Evolutionary conservation across 2,329 filamentous ascomycete species (phyloP), one percentile per base, ranked within the genome.

Genomic region (Metarhizium album): DNA sequence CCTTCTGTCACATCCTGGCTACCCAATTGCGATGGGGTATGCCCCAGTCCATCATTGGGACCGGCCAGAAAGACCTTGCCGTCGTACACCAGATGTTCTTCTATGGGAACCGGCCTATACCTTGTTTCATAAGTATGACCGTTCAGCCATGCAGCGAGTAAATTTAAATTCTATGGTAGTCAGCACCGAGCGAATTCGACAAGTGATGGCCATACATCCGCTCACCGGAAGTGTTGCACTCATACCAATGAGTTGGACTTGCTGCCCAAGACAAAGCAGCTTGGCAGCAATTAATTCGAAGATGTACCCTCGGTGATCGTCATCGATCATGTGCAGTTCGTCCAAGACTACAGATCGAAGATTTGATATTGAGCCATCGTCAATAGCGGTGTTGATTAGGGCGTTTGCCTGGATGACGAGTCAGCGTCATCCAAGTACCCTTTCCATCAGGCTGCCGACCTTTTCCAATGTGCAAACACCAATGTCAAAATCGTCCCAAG

Each of bases 391-490:
- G 58, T 90, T 90, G 27, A 89, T 74, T 38, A 90, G 73, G 11
- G 82, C 76, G 59, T 90, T 90, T 49, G 86, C 86, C 83, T 87
- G 49, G 37, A 31, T 46, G 29, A 47, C 55, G 42, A 54, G 49
- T 38, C 27, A 53, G 40, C 37, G 20, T 35, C n/a, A 22, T 7
- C 16, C 24, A 13, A 18, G 33, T 23, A 35, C 2, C 16, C 20
- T 18, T n/a, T 37, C 42, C 33, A 9, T 11, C 24, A 37, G 11
- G 6, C 18, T 20, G 40, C 58, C 33, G 53, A 65, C 64, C 78
- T 90, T 90, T 68, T 90, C 86, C 53, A 90, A 83, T 1, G 86
- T 90, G 67, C 86, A 90, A 40, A 90, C 78, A 1, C 82, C 86
- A 59, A 90, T 81, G 61, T 90, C 86, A 58, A 87, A 84, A 60